Base-by-base conservation (phyloP, 805 yeast genomes). In the Sugiyamaella floridensis region DNA sequence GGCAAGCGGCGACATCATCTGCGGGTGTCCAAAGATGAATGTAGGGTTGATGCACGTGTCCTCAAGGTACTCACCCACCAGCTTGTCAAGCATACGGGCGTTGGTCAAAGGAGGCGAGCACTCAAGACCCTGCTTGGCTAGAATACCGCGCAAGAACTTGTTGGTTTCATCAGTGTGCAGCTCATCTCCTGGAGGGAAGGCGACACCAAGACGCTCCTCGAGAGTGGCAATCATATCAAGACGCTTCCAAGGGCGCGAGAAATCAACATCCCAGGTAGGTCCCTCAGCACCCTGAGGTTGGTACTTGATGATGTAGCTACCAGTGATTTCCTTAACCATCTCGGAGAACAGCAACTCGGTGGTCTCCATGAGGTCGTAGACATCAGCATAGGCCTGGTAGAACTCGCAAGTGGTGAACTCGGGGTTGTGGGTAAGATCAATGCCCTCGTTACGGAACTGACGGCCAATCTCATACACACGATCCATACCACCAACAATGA, bases 1-100 rank as follows among this genome's bases (percentile, higher is more conserved):
- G 69, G 99, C 99, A 73, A 92, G 80, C 61, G 99, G 99, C 54
- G 98, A 92, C 99, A 92, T 92, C 95, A 92, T 89, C 77, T 92
- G 97, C 55, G 99, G 99, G 73, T 92, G 99, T 64, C 99, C 99
- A 67, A 89, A 90, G 72, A 92, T 87, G 73, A 92, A 92, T 46
- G 98, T 93, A 64, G 99, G 99, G 79, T 88, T 93, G 73, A 92
- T 86, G 69, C 95, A 88, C 50, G 82, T 77, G 67, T 90, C 97
- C 77, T 92, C 99, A 42, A 73, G 62, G 71, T 85, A 81, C 71
- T 89, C 97, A 68, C 99, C 98, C 63, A 92, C 97, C 59, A 92
- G 82, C 78, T 88, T 90, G 79, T 93, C 99, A 70, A 93, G 82
- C 97, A 92, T 92, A 77, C 99, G 87, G 52, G 99, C 97, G 74